These are phyloP conservation scores for Tremellales sp. DNA, from an alignment of 1,284 basidiomycete genomes.

Conservation along the genomic window DNA sequence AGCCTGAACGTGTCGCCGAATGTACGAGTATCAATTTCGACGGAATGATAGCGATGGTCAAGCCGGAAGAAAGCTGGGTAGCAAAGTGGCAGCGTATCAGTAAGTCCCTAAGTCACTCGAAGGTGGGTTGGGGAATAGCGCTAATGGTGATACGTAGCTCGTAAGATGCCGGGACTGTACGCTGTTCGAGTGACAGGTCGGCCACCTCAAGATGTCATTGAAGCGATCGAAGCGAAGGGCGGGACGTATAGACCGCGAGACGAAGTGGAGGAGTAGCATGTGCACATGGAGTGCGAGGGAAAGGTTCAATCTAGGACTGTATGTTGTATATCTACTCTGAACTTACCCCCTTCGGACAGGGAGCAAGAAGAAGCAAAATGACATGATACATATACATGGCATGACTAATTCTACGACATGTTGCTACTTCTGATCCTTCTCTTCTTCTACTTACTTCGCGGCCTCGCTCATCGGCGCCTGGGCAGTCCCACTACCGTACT, in stretches of 20 bases:
- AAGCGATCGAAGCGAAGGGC: constrained; percentile 45
- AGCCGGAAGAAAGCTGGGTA: constrained; percentile 91
- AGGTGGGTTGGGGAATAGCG: neutral
- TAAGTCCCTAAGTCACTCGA: too few species aligned
- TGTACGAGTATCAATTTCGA: constrained; percentile 96
- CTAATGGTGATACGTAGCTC: constrained; percentile 55
- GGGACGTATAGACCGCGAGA: constrained; percentile 43
- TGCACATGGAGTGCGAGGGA: neutral
- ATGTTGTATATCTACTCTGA: neutral
- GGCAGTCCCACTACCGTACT: constrained; percentile 28
- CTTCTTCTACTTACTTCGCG: constrained; percentile 8
- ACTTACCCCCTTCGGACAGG: too few species aligned
- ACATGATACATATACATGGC: neutral
- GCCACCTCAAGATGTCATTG: constrained; percentile 78
- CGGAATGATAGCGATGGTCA: constrained; percentile 82
- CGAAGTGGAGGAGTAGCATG: constrained; percentile 33
- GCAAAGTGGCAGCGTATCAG: constrained; percentile 87
- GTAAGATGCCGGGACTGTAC: constrained; percentile 80
- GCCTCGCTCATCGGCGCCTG: constrained; percentile 20
- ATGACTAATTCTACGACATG: neutral
- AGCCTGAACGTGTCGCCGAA: constrained; percentile 71
- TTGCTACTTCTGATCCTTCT: neutral
- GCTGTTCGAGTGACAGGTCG: constrained; percentile 81
- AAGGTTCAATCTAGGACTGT: neutral
- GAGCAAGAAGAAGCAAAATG: too few species aligned